These are phyloP conservation scores for Tetrapyrgos nigripes DNA, from an alignment of 1,284 basidiomycete genomes.

Conservation along the genomic window DNA sequence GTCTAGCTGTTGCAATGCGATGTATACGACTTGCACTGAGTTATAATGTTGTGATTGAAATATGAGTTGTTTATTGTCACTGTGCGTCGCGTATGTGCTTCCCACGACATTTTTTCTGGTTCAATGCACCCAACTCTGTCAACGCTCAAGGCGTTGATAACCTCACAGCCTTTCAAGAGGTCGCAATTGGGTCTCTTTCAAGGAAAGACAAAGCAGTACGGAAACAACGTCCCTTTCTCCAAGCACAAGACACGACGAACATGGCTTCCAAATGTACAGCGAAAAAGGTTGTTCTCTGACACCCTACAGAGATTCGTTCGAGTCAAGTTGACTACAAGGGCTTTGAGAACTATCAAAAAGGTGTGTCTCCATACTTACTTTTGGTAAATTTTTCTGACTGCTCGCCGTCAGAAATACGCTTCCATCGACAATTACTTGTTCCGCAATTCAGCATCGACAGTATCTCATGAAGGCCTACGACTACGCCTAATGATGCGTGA, in stretches of 20 bases:
- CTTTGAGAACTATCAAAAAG: conserved; percentile 83
- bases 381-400: neutral
- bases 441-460: conserved; percentile 64
- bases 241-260: conserved; percentile 89
- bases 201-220: conserved; percentile 79
- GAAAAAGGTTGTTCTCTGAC: conserved; percentile 74
- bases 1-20: neutral
- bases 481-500: conserved; percentile 67
- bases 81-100: neutral
- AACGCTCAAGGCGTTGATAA: conserved; percentile 34
- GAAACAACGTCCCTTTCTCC: conserved; percentile 93
- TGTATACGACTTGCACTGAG: neutral
- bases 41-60: too few relatives aligned
- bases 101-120: neutral
- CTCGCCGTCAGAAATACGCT: neutral
- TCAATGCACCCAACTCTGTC: neutral
- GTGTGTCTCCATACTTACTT: conserved; percentile 40
- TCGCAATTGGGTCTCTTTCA: conserved; percentile 81
- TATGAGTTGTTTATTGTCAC: too few relatives aligned
- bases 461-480: conserved; percentile 80
- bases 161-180: conserved; percentile 77
- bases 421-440: conserved; percentile 78
- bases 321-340: conserved; percentile 77
- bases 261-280: conserved; percentile 89
- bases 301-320: conserved; percentile 61